Base-by-base conservation (phyloP, 129 eudicot species). In the Artemisia argyi region DNA sequence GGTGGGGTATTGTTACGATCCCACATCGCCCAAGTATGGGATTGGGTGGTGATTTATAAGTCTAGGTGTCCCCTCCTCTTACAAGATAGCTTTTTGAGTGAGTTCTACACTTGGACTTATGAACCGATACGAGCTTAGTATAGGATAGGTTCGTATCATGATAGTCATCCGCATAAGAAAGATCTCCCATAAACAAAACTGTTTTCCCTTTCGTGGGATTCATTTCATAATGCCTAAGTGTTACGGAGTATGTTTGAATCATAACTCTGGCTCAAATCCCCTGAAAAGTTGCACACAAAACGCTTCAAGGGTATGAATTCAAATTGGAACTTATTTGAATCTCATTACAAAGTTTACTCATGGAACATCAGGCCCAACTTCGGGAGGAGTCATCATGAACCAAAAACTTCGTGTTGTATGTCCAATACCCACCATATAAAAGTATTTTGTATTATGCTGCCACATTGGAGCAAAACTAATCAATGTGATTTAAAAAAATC, bases 301-400 rank as follows among this genome's bases (percentile, higher is more conserved):
- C 30, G 54, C 68, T 44, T 60, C 13, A 71, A 17, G 19, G 20
- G 24, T 70, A 55, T 3, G 58, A 19, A 20, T 59, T 58, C 9
- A 60, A 60, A 22, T 22, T 9, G 15, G 8, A 22, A 9, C n/a
- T 47, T 60, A 22, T 71, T 55, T 17, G 5, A 22, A 5, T 39
- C 46, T 7, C 46, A 39, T 39, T 39, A 74, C 35, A 3, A 58
- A 49, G 26, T 22, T 26, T 95, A 95, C 84, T 79, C 90, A 95
- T 10, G 96, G 96, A 28, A 76, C 97, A 59, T 95, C 91, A 10
- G 94, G 99, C 15, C 97, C 97, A 79, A 79, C 88, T 83, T 83
- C 74, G 16, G 97, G 99, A 19, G 97, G 97, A 49, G 97, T 88
- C 0, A 57, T 88, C 0, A 57, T 65, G 75, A 95, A 91, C 96